phyloP scores from a whole-genome alignment of 495 filamentous ascomycete species.

The Echria macrotheca region DNA sequence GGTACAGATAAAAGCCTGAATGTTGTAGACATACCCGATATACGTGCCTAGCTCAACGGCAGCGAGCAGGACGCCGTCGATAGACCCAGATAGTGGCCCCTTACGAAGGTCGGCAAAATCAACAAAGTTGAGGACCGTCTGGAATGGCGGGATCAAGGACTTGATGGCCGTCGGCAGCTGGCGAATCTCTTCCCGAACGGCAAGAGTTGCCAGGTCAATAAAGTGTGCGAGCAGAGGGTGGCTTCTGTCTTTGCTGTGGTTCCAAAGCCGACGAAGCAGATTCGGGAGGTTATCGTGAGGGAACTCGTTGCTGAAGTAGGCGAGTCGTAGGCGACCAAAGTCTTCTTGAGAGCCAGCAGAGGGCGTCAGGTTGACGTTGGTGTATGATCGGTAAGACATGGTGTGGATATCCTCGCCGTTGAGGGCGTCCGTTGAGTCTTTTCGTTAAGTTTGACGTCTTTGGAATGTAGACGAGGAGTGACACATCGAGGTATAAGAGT shows the following conservation, averaged over 20 bases:
- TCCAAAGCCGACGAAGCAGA: conserved; percentile 37
- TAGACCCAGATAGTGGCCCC: conserved; percentile 30
- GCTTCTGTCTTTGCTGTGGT: conserved; percentile 35
- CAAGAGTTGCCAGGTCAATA: conserved; percentile 31
- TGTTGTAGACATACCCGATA: conserved; percentile 38
- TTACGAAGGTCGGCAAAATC: conserved; percentile 28
- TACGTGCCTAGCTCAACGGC: conserved; percentile 30
- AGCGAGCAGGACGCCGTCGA: conserved; percentile 36
- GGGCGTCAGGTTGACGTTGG: neutral
- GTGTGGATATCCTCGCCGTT: neutral
- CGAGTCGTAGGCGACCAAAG: conserved; percentile 25
- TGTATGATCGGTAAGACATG: neutral
- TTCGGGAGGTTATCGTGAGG: conserved; percentile 32
- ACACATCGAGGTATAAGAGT: neutral
- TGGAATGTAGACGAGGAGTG: too few species aligned
- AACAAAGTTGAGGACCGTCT: conserved; percentile 30
- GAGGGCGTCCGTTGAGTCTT: neutral
- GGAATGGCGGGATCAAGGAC: conserved; percentile 33
- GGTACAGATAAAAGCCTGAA: too few species aligned
- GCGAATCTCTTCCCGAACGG: conserved; percentile 33
- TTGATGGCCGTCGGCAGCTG: conserved; percentile 11
- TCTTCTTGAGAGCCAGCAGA: neutral
- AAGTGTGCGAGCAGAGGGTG: conserved; percentile 32
- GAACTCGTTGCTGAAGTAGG: conserved; percentile 38
- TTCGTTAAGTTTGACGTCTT: too few species aligned